A percentile compares a stretch with the other conserved stretches of the same genome.
Evolutionary conservation across 73 alveolate species (phyloP).

Genomic region (Uronychia setigera): DNA sequence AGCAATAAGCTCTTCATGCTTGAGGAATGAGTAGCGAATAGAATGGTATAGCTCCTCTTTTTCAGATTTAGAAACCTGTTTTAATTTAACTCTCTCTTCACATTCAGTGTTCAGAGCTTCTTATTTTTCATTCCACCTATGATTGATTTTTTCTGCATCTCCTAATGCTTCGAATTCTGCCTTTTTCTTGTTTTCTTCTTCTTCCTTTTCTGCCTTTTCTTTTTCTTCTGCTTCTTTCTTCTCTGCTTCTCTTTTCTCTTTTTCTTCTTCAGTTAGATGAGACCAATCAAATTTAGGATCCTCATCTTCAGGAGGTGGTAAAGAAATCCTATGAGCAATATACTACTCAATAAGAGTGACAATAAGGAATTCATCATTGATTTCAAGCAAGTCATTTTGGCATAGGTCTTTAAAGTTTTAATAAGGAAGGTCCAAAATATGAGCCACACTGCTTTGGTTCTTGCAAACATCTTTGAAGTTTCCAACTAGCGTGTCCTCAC

Average conservation of each 20-base stretch:
- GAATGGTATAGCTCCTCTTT: conserved; percentile 39
- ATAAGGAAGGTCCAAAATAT: conserved; percentile 21
- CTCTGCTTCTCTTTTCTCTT: conserved; percentile 28
- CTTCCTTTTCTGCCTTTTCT: conserved; percentile 18
- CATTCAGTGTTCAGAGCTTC: neutral
- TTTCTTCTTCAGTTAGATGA: conserved; percentile 23
- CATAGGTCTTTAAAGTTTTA: conserved; percentile 1
- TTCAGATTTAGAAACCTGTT: conserved; percentile 27
- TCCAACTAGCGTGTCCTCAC: conserved; percentile 34
- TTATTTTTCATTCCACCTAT: conserved; percentile 10
- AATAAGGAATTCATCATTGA: too few species aligned
- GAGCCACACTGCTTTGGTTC: conserved; percentile 6
- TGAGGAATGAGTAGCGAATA: conserved; percentile 36
- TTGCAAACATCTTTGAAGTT: conserved; percentile 45
- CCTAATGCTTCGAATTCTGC: conserved; percentile 39
- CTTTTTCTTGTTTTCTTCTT: conserved; percentile 45
- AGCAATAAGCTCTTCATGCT: conserved; percentile 49
- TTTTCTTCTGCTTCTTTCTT: conserved; percentile 40
- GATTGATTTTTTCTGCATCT: conserved; percentile 72
- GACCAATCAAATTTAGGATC: too few species aligned
- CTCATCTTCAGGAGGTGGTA: too few species aligned
- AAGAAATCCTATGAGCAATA: too few species aligned
- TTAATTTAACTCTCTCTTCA: conserved; percentile 10
- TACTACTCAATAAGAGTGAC: too few species aligned
- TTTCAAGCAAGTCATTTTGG: too few species aligned